Base-by-base conservation (phyloP, 2,329 filamentous ascomycete genomes). In the Aspergillus eucalypticola region DNA sequence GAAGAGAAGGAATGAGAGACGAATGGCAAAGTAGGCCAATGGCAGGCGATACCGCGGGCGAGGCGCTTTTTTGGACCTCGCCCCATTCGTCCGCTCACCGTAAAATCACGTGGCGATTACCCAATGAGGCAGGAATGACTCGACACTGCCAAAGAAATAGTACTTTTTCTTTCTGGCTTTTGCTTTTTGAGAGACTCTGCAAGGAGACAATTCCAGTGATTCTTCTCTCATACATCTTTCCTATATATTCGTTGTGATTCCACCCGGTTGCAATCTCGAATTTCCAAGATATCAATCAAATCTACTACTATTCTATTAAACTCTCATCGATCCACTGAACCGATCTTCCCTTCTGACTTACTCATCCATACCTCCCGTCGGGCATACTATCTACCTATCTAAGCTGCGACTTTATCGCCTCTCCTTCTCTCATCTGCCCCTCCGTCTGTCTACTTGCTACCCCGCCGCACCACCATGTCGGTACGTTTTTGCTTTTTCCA, bases 391-490 rank as follows among this genome's bases (percentile, higher is more conserved):
- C 25, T 50, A 35, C 48, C 51, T 39, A 58, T 50, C 38, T 59
- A 32, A 25, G 13, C 32, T 35, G 32, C 32, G 27, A 29, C 27
- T 29, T 29, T 35, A 35, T 35, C 32, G 32, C 32, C 32, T 35
- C 32, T 35, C 32, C 32, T 13, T 35, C 32, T 27, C 13, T 17
- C 23, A 21, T 49, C 23, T 25, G 44, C 44, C 44, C 44, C 44
- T 49, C 48, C 54, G 32, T 56, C 32, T 35, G 32, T 46, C 39
- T 11, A 35, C 25, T 32, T 32, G 27, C 46, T 23, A 46, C 25
- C 38, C 44, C 58, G 44, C 42, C 50, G 19, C 42, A 35, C 19
- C 39, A 60, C 60, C 62, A 75, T 75, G 73, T 73, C 73, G 61
- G 73, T 75, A 65, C 74, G 73, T 73, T 54, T 50, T 49, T 49